These are phyloP conservation scores for Trifolium subterraneum DNA, from an alignment of 306 rosid species.

Conservation along the genomic window DNA sequence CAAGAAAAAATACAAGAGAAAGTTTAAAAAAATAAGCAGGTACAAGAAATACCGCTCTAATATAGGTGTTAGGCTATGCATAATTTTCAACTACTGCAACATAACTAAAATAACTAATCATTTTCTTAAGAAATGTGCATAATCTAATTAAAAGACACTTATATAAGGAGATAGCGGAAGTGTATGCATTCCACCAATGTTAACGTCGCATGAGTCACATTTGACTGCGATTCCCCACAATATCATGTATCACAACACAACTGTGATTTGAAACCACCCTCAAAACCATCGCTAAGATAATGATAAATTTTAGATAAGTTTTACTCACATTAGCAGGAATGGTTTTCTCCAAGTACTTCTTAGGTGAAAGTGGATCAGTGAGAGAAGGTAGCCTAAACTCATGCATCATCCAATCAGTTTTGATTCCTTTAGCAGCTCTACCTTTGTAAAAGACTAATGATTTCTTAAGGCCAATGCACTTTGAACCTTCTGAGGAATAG, in stretches of 20 bases:
- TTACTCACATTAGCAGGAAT: conserved; percentile 67
- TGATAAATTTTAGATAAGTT: not conserved
- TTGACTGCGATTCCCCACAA: not conserved
- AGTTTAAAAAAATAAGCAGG: too few relatives aligned
- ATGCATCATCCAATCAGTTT: conserved; percentile 99
- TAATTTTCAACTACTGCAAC: too few relatives aligned
- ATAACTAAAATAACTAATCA: not conserved
- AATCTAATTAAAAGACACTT: not conserved
- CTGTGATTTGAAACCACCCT: not conserved
- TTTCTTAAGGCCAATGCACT: conserved; percentile 89
- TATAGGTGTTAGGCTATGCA: not conserved
- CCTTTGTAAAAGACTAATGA: conserved; percentile 93
- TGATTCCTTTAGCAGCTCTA: conserved; percentile 84
- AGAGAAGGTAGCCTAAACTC: conserved; percentile 89
- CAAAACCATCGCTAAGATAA: not conserved
- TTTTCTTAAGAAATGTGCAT: not conserved
- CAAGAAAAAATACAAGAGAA: too few relatives aligned
- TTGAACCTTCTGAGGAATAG: conserved; percentile 81
- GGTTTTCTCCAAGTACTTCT: conserved; percentile 60
- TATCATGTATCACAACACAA: not conserved
- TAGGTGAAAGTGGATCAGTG: conserved; percentile 53
- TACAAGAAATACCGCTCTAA: not conserved
- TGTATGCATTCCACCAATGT: not conserved
- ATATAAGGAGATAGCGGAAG: not conserved
- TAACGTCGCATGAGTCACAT: not conserved